Conservation (phyloP, 2,329 filamentous ascomycete species). For the Aspergillus sp. region DNA sequence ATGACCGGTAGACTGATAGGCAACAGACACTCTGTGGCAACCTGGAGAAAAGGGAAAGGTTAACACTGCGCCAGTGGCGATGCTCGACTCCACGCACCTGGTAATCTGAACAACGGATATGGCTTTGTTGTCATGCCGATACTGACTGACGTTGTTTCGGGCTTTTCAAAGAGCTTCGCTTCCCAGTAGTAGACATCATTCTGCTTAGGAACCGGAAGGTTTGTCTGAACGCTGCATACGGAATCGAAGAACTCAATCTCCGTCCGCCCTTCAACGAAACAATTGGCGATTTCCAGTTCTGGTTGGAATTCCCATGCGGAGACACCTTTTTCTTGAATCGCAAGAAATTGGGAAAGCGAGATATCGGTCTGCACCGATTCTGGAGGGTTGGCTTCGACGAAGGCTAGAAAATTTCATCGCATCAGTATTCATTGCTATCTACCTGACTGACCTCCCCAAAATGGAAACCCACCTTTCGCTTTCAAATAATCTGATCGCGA, state of each 20-base stretch:
- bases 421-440: not conserved
- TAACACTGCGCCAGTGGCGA: slow-evolving; percentile 2
- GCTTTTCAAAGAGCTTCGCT: slow-evolving; percentile 96
- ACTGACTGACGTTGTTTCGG: slow-evolving; percentile 74
- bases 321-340: slow-evolving; percentile 99
- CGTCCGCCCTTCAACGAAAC: slow-evolving; percentile 90
- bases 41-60: slow-evolving; percentile 43
- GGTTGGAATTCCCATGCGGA: slow-evolving; percentile 99
- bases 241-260: slow-evolving; percentile 99
- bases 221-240: slow-evolving; percentile 94
- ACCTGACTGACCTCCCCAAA: too few relatives aligned
- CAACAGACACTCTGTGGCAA: slow-evolving; percentile 85
- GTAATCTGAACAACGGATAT: slow-evolving; percentile 87
- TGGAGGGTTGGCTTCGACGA: slow-evolving; percentile 85
- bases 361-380: slow-evolving; percentile 96
- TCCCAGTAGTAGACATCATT: slow-evolving; percentile 99
- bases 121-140: slow-evolving; percentile 96
- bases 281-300: slow-evolving; percentile 97
- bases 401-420: slow-evolving; percentile 51
- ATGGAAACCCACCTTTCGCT: slow-evolving; percentile 66
- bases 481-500: slow-evolving; percentile 81
- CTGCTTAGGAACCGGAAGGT: slow-evolving; percentile 92
- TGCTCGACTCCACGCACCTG: slow-evolving; percentile 53
- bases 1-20: slow-evolving; percentile 80
- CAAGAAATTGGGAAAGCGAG: slow-evolving; percentile 91